Evolutionary conservation across 1,284 basidiomycete genomes (phyloP).

Genomic region (Cystodermella granulosa): DNA sequence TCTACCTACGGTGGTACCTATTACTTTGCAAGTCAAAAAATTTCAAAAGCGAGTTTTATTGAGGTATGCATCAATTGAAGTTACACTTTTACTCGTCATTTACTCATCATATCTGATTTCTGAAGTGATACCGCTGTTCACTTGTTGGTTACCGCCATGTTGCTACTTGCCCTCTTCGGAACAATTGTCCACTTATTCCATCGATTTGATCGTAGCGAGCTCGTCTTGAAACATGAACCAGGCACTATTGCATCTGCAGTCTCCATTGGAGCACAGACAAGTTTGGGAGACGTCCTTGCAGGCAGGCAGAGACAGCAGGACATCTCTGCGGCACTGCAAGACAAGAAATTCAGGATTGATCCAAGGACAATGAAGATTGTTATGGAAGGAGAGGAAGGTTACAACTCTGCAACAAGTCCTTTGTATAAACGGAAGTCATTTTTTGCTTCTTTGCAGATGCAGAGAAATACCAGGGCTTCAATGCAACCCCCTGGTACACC

Average conservation of each 20-base stretch:
- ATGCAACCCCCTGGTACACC: too few species aligned
- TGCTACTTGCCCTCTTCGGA: conserved; percentile 43
- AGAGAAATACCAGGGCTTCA: neutral
- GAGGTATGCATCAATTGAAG: conserved; percentile 30
- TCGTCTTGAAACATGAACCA: conserved; percentile 44
- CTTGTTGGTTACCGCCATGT: conserved; percentile 40
- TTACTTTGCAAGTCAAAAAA: conserved; percentile 41
- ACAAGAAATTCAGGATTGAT: conserved; percentile 49
- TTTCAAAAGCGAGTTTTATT: conserved; percentile 46
- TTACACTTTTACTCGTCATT: neutral
- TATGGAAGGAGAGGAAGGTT: conserved; percentile 49
- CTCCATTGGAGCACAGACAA: conserved; percentile 48
- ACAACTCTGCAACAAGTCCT: conserved; percentile 35
- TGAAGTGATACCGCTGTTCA: conserved; percentile 44
- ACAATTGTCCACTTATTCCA: conserved; percentile 46
- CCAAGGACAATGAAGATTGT: conserved; percentile 46
- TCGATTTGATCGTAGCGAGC: conserved; percentile 38
- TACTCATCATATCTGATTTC: conserved; percentile 3
- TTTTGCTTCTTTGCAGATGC: conserved; percentile 28
- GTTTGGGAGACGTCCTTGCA: conserved; percentile 43
- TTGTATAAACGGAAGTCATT: conserved; percentile 27
- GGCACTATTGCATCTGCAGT: conserved; percentile 55
- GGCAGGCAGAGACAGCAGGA: conserved; percentile 37
- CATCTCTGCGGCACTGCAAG: conserved; percentile 37
- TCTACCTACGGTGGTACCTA: conserved; percentile 29